Evolutionary conservation across 2,329 filamentous ascomycete species (phyloP).

Genomic region (Fusarium sp.): DNA sequence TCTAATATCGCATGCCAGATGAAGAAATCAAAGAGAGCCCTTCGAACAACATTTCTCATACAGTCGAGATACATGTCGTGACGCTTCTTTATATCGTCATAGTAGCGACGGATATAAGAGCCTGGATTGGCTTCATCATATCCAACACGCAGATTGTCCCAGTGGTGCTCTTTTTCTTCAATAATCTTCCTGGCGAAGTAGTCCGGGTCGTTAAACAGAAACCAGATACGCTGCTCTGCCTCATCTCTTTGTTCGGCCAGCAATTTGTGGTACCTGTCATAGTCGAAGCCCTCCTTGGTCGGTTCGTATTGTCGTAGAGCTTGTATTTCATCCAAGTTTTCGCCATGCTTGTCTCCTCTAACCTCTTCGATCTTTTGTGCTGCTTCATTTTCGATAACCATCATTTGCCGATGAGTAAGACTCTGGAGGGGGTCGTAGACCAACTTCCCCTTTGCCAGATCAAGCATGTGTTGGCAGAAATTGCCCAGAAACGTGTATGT

Average conservation of each 20-base stretch:
- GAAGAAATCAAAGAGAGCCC: conserved; percentile 37
- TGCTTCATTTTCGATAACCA: background rate
- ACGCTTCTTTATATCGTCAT: background rate
- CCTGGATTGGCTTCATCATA: background rate
- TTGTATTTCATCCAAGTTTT: conserved; percentile 26
- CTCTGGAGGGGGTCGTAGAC: background rate
- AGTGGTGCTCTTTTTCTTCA: conserved; percentile 42
- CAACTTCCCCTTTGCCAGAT: background rate
- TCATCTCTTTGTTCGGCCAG: conserved; percentile 8
- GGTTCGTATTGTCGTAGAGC: conserved; percentile 31
- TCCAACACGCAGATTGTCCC: conserved; percentile 26
- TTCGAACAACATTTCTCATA: conserved; percentile 27
- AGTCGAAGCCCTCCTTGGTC: background rate
- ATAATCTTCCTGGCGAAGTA: conserved; percentile 30
- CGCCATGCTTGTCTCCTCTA: background rate
- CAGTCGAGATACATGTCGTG: conserved; percentile 32
- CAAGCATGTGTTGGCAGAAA: conserved; percentile 25
- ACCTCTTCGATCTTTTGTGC: background rate
- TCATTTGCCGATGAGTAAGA: background rate
- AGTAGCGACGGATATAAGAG: conserved; percentile 14
- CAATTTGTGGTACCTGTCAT: conserved; percentile 1
- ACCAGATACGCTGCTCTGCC: conserved; percentile 28
- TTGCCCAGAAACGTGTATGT: conserved; percentile 29
- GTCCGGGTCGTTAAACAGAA: conserved; percentile 35
- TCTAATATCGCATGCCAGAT: conserved; percentile 24